These are phyloP conservation scores for Termitomyces sp. DNA, from an alignment of 768 basidiomycete genomes.

Conservation along the genomic window DNA sequence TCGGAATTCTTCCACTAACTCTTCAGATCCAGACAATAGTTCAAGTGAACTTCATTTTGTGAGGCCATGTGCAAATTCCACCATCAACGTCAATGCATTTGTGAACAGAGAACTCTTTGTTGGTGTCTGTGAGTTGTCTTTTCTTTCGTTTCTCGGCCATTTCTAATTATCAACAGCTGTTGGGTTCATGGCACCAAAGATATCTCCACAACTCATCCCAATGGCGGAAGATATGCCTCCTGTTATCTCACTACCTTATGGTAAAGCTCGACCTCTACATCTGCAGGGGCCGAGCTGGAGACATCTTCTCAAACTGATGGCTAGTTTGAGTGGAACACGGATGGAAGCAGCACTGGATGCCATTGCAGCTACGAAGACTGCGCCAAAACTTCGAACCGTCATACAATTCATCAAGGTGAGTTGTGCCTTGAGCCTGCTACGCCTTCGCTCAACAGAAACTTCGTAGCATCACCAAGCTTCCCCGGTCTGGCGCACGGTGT, in stretches of 20 bases:
- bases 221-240: constrained; percentile 63
- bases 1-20: constrained; percentile 9
- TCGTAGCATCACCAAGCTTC: constrained; percentile 57
- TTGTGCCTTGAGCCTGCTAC: background rate
- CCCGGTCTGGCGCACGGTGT: constrained; percentile 66
- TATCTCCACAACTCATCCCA: constrained; percentile 43
- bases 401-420: constrained; percentile 78
- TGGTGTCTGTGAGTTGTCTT: constrained; percentile 58
- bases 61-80: constrained; percentile 9
- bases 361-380: constrained; percentile 52
- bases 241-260: constrained; percentile 72
- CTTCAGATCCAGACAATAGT: background rate
- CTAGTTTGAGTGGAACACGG: constrained; percentile 64
- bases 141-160: background rate
- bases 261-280: constrained; percentile 65
- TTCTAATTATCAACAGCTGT: constrained; percentile 46
- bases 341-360: constrained; percentile 73
- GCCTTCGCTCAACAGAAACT: background rate
- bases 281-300: constrained; percentile 76
- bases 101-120: constrained; percentile 56
- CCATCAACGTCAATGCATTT: constrained; percentile 45
- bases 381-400: constrained; percentile 66
- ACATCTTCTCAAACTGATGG: constrained; percentile 72
- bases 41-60: background rate
- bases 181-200: constrained; percentile 60